These are phyloP conservation scores for Aspergillus udagawae DNA, from an alignment of 2,329 filamentous ascomycete genomes.

Conservation along the genomic window DNA sequence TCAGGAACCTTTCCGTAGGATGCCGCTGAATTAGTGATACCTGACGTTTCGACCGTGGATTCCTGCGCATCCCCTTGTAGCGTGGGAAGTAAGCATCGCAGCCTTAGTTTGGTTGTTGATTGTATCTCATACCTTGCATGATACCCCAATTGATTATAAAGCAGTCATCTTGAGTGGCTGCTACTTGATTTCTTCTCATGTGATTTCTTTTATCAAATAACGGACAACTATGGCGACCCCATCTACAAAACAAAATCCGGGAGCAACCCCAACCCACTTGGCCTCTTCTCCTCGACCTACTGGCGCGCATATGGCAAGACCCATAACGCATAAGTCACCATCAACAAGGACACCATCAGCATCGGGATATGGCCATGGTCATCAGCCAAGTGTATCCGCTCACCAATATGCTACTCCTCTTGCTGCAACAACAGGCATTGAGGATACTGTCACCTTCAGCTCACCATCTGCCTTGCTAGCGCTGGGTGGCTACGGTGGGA, in stretches of 20 bases:
- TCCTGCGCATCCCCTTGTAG: neutral
- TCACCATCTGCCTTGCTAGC: constrained; percentile 44
- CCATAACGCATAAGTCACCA: constrained; percentile 44
- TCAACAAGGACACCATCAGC: constrained; percentile 43
- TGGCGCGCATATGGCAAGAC: constrained; percentile 36
- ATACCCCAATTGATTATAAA: neutral
- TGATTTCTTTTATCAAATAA: neutral
- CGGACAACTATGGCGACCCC: constrained; percentile 40
- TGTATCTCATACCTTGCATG: neutral
- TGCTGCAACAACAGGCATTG: constrained; percentile 31
- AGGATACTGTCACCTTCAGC: constrained; percentile 42
- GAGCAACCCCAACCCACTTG: constrained; percentile 41
- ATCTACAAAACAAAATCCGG: constrained; percentile 40
- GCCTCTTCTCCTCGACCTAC: constrained; percentile 43
- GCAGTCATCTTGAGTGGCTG: neutral
- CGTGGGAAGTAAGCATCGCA: constrained; percentile 1
- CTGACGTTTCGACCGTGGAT: neutral
- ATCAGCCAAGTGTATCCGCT: constrained; percentile 33
- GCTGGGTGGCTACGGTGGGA: constrained; percentile 40
- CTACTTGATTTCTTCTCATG: neutral
- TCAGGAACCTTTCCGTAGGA: neutral
- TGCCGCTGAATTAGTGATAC: neutral
- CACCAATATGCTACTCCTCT: constrained; percentile 44
- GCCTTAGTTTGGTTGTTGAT: constrained; percentile 1
- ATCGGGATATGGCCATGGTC: constrained; percentile 32